A percentile compares a stretch with the other conserved stretches of the same genome.
These are phyloP conservation scores for Cystobasidiaceae sp. DNA, from an alignment of 1,284 basidiomycete genomes.

Conservation along the genomic window DNA sequence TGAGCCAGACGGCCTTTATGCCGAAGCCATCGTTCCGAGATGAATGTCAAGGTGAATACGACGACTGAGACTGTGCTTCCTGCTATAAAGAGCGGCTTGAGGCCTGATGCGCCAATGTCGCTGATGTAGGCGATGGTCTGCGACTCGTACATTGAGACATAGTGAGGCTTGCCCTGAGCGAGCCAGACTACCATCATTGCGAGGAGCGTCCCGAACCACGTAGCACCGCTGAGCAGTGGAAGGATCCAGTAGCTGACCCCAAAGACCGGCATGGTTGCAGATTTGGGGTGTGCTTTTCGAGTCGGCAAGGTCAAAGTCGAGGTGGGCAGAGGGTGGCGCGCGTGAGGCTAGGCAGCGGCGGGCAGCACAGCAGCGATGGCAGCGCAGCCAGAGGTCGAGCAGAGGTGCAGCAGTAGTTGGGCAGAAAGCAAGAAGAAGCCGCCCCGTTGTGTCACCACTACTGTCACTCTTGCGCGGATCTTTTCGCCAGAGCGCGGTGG, in stretches of 20 bases:
- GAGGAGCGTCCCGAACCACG: slow-evolving; percentile 31
- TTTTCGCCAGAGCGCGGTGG: too few species aligned
- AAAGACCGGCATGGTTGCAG: slow-evolving; percentile 2
- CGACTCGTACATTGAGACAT: not conserved
- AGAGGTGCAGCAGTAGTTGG: too few species aligned
- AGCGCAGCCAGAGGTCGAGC: too few species aligned
- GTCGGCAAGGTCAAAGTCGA: too few species aligned
- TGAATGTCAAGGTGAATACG: slow-evolving; percentile 27
- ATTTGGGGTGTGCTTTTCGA: too few species aligned
- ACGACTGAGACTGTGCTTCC: slow-evolving; percentile 27
- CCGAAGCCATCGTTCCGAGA: slow-evolving; percentile 26
- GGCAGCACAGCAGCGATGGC: too few species aligned
- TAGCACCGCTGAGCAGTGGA: slow-evolving; percentile 9
- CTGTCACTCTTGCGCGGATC: too few species aligned
- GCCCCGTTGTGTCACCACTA: too few species aligned
- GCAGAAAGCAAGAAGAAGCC: too few species aligned
- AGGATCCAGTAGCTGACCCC: slow-evolving; percentile 21
- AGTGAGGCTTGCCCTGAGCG: slow-evolving; percentile 17
- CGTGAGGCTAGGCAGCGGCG: too few species aligned
- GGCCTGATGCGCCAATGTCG: slow-evolving; percentile 17
- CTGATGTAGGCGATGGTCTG: slow-evolving; percentile 24
- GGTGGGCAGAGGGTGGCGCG: too few species aligned
- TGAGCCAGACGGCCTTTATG: slow-evolving; percentile 29
- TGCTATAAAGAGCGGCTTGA: slow-evolving; percentile 29
- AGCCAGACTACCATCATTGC: slow-evolving; percentile 22